Percentiles rank a stretch among this genome's conserved stretches.
Conservation (phyloP, 1,139 yeast species). For the Torulaspora pretoriensis region DNA sequence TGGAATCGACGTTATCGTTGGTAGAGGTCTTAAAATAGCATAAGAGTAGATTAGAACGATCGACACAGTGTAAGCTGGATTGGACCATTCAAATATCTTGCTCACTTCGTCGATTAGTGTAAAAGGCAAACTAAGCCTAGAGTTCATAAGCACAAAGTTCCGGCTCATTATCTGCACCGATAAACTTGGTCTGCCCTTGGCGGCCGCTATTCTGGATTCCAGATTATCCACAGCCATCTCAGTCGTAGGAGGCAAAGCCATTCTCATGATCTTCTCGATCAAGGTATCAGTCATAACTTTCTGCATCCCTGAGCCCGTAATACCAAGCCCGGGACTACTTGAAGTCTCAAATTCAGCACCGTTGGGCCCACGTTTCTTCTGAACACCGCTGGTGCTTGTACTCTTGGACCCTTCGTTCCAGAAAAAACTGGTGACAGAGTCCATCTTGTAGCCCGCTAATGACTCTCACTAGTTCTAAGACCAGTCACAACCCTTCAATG, state of each 20-base stretch:
- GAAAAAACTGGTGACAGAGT: slow-evolving; percentile 25
- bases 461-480: not conserved
- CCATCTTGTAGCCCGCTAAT: slow-evolving; percentile 13
- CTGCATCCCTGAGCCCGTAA: slow-evolving; percentile 22
- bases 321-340: slow-evolving; percentile 1
- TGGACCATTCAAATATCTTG: slow-evolving; percentile 57
- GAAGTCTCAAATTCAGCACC: slow-evolving; percentile 1
- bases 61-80: slow-evolving; percentile 60
- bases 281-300: slow-evolving; percentile 59
- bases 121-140: slow-evolving; percentile 61
- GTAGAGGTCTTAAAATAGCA: slow-evolving; percentile 58
- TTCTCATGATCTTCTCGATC: slow-evolving; percentile 61
- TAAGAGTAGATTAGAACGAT: slow-evolving; percentile 53
- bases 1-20: slow-evolving; percentile 51
- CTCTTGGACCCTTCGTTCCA: slow-evolving; percentile 21
- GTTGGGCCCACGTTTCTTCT: slow-evolving; percentile 8
- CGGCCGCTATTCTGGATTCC: slow-evolving; percentile 51
- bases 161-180: slow-evolving; percentile 67
- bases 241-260: slow-evolving; percentile 66
- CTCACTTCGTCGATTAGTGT: slow-evolving; percentile 52
- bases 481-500: not conserved
- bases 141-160: slow-evolving; percentile 62
- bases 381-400: slow-evolving; percentile 1
- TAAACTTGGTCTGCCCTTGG: slow-evolving; percentile 61
- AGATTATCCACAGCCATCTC: slow-evolving; percentile 39